Evolutionary conservation across 2,329 filamentous ascomycete genomes (phyloP), one percentile per base, ranked within the genome.

Genomic region (Epichloe baconii): DNA sequence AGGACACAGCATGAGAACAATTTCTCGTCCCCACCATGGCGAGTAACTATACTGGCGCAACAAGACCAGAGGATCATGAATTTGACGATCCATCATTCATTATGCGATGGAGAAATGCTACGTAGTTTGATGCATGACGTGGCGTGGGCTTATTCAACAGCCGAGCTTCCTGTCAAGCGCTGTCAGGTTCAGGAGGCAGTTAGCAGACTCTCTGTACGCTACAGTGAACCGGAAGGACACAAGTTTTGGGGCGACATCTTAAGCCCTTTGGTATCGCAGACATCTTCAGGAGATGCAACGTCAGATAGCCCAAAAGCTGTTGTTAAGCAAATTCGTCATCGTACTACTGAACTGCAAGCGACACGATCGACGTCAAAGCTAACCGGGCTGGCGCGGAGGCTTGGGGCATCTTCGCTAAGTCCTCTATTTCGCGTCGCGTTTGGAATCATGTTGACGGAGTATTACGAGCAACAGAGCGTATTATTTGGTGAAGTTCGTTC

Each of bases 21-120:
- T 19, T 43, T 43, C 14, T 38, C 31, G 44, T 21, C 12, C 14
- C 62, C 65, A 1, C 67, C 64, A 5, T 68, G 66, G 66, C 64
- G 64, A 5, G 60, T 70, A 8, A 64, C 67, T 4, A 55, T 69
- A 17, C 58, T 63, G 5, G 19, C 41, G 14, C 41, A 43, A 15
- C 55, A 62, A 11, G 57, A 57, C 8, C 57, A 59, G 1, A 42
- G 48, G 23, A 59, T 58, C 8, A 63, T 71, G 64, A 62, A 70
- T 48, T 44, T 71, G 15, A 68, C 62, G 4, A 59, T 81, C 6
- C 74, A 82, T 52, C 82, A 85, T 61, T 75, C 80, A 1, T 66
- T 85, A 2, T 83, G 83, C 55, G 82, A 85, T 66, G 79, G 77
- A 1, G 74, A 76, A 44, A 43, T 43, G 41, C 41, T 61, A 31